Conservation (phyloP, 2,329 filamentous ascomycete species). For the Aspergillus phoenicis region DNA sequence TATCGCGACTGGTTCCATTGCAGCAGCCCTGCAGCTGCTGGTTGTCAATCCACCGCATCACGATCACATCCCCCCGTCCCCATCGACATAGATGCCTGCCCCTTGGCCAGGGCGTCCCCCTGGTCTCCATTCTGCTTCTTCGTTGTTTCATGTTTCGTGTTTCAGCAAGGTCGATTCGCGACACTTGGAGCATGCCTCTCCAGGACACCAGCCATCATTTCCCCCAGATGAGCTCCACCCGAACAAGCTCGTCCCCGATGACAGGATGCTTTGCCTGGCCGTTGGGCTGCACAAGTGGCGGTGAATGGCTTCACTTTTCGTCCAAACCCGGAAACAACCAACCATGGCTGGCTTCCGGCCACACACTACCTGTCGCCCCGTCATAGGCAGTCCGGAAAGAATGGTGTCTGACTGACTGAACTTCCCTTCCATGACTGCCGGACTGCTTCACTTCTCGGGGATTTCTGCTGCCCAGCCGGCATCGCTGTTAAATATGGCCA, state of each 20-base stretch:
- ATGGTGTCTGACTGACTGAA: background rate
- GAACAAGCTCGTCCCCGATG: background rate
- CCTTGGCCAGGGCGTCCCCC: background rate
- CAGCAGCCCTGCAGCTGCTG: background rate
- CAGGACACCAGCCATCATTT: no score
- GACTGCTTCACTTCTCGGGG: conserved; percentile 1
- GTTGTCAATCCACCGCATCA: background rate
- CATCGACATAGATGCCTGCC: no score
- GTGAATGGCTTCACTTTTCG: conserved; percentile 12
- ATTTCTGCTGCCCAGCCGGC: conserved; percentile 4
- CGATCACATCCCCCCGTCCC: background rate
- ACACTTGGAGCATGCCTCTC: background rate
- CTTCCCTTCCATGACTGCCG: background rate
- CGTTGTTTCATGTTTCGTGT: background rate
- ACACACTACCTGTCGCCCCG: conserved; percentile 11
- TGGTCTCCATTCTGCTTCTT: background rate
- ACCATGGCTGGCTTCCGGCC: conserved; percentile 1
- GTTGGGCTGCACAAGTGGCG: conserved; percentile 12
- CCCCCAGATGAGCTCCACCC: background rate
- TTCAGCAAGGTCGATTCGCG: background rate
- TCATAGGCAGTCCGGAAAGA: conserved; percentile 9
- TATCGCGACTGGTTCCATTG: background rate
- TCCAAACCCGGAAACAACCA: conserved; percentile 3
- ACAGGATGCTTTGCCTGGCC: background rate
- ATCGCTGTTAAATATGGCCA: conserved; percentile 1